Evolutionary conservation across 2,329 filamentous ascomycete species (phyloP), one percentile per base, ranked within the genome.

Genomic region (Pseudomassariella vexata): DNA sequence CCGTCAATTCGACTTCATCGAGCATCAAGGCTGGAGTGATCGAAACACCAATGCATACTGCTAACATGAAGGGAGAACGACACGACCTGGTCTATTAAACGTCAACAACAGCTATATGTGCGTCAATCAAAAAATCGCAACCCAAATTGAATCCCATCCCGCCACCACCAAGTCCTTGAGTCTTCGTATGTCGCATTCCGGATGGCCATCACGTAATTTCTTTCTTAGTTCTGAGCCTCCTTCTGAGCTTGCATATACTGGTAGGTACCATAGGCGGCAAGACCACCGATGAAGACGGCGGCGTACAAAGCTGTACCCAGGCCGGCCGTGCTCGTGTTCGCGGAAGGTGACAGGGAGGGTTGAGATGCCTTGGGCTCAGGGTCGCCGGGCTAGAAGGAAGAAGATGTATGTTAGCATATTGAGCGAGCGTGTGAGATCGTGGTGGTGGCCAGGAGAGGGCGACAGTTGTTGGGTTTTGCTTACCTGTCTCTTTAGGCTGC

Each of bases 291-390:
- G 47, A 94, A 68, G 50, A 95, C 61, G 47, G 94, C 49, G 38
- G 79, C 84, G 66, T 95, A 95, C 48, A 94, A 69, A 39, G 81
- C 85, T 45, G 94, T 67, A 52, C 88, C 85, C 38, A 88, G 48
- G 46, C 81, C 74, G 32, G 73, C 63, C 36, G 62, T 54, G 43
- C 62, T 63, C 48, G 65, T 62, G 41, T 68, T 62, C 42, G 66
- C 63, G 46, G 66, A 62, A 34, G 72, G 52, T 39, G 75, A 55
- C 44, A 70, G 57, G 47, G 71, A 54, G 44, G 67, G 46, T 30
- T 62, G 49, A 44, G 70, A 62, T 45, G 71, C 57, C 63, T 81
- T 84, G 55, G 85, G 85, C 47, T 66, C 67, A 45, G 86, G 85
- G 68, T 95, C 87, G 53, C 85, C 85, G 49, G 79, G 68, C 86